Conservation (phyloP, 2,329 filamentous ascomycete genomes). For the Alternaria brassicicola region DNA sequence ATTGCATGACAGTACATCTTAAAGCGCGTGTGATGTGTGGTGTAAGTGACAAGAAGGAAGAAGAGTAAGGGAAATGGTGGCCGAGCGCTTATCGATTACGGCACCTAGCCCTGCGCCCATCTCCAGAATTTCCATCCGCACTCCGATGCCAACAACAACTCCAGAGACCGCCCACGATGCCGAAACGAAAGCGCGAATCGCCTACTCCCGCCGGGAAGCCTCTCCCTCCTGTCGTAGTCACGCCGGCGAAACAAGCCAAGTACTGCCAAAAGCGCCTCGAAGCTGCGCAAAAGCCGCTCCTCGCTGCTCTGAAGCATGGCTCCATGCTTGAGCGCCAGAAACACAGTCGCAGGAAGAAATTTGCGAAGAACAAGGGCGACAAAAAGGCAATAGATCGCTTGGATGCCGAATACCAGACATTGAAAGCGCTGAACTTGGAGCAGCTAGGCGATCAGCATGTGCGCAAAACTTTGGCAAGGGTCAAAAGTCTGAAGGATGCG, state of each 20-base stretch:
- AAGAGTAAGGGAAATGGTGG: neutral
- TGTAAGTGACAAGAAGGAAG: neutral
- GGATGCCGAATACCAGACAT: constrained; percentile 64
- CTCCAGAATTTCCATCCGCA: constrained; percentile 18
- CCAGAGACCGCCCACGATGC: constrained; percentile 27
- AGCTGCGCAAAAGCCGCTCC: constrained; percentile 63
- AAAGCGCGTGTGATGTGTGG: neutral
- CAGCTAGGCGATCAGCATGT: constrained; percentile 60
- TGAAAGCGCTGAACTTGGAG: constrained; percentile 63
- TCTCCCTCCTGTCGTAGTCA: neutral
- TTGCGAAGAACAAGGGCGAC: constrained; percentile 55
- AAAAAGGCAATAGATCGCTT: constrained; percentile 61
- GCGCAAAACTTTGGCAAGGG: constrained; percentile 62
- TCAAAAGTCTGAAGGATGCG: constrained; percentile 62
- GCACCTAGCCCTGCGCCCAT: neutral
- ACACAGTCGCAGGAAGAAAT: constrained; percentile 66
- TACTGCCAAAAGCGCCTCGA: constrained; percentile 54
- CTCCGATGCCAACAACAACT: constrained; percentile 1
- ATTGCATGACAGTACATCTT: fast-evolving
- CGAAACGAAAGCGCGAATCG: constrained; percentile 44
- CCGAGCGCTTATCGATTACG: constrained; percentile 17
- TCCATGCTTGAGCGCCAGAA: constrained; percentile 82
- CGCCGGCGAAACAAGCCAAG: constrained; percentile 27
- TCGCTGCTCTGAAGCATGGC: constrained; percentile 70
- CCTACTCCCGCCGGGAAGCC: constrained; percentile 14